Conservation (phyloP, 352 stramenopile species). For the Phytopythium helicoides region DNA sequence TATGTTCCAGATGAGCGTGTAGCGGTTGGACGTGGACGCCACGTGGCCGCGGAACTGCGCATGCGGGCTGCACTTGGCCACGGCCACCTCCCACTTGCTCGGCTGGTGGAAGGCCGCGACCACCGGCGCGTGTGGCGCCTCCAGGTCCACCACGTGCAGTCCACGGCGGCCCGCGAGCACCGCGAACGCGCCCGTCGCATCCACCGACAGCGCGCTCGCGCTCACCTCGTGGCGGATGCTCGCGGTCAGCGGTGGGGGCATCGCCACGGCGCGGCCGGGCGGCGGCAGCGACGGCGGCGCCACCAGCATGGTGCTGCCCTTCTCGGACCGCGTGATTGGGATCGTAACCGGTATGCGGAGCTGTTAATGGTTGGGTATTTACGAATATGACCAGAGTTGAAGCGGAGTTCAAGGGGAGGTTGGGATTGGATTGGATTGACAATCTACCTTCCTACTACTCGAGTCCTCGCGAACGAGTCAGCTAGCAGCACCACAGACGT, state of each 20-base stretch:
- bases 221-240: slow-evolving; percentile 63
- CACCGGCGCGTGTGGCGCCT: slow-evolving; percentile 49
- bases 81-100: slow-evolving; percentile 77
- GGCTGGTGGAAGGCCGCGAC: slow-evolving; percentile 67
- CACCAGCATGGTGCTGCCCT: slow-evolving; percentile 3
- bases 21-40: slow-evolving; percentile 77
- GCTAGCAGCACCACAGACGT: background rate
- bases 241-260: slow-evolving; percentile 51
- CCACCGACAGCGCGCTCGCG: slow-evolving; percentile 65
- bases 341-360: too few species aligned
- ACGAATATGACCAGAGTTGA: too few species aligned
- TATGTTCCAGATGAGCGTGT: slow-evolving; percentile 83
- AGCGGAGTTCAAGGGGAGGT: too few species aligned
- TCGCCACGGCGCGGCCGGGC: slow-evolving; percentile 13
- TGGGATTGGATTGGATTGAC: too few species aligned
- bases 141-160: slow-evolving; percentile 71
- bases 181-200: slow-evolving; percentile 61
- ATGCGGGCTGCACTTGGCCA: slow-evolving; percentile 80
- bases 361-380: background rate
- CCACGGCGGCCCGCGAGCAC: slow-evolving; percentile 69
- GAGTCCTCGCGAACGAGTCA: too few species aligned
- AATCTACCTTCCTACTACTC: too few species aligned
- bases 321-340: too few species aligned
- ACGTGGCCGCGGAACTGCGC: slow-evolving; percentile 61
- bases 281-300: slow-evolving; percentile 3